Base-by-base conservation (phyloP, 148 eudicot species). In the Chenopodium berlandieri region DNA sequence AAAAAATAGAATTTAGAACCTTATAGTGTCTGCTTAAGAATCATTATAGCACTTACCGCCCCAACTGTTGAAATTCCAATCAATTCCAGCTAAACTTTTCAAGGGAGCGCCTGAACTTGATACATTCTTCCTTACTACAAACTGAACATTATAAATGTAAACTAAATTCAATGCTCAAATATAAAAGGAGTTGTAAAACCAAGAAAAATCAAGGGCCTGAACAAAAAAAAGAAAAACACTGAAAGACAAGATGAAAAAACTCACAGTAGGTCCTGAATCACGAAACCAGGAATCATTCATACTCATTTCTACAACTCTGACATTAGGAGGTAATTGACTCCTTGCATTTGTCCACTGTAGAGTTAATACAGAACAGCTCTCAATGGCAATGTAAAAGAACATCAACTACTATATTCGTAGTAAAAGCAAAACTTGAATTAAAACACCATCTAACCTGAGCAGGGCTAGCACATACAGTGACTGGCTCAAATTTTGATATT, bases 281-380 rank as follows among this genome's bases (percentile, higher is more conserved):
- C 99, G 97, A 77, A 97, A 90, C 99, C 99, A 97, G 77, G 98
- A 90, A 82, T 97, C 99, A 75, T 94, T 92, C 93, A 90, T 88
- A 87, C 97, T 92, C 94, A 94, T 94, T 89, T 97, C 99, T 48
- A 91, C 85, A 83, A 94, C 99, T 87, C 97, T 88, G 54, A 97
- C 82, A 81, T 88, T 84, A 20, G 85, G 83, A 12, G 98, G 95
- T 80, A 97, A 86, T 78, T 85, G 90, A 64, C 81, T 86, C 79
- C 98, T 88, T 64, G 99, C 99, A 87, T 90, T 91, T 4, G 63
- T 68, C 99, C 98, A 94, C 98, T 97, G 89, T 23, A 60, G 54
- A 83, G 14, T 34, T 71, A 69, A 83, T 34, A 83, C 76, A 52
- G 22, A 79, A 60, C 27, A 58, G 37, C 31, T 73, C 23, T 70